Base-by-base conservation (phyloP, 1,284 basidiomycete genomes). In the Austroboletus niveus region DNA sequence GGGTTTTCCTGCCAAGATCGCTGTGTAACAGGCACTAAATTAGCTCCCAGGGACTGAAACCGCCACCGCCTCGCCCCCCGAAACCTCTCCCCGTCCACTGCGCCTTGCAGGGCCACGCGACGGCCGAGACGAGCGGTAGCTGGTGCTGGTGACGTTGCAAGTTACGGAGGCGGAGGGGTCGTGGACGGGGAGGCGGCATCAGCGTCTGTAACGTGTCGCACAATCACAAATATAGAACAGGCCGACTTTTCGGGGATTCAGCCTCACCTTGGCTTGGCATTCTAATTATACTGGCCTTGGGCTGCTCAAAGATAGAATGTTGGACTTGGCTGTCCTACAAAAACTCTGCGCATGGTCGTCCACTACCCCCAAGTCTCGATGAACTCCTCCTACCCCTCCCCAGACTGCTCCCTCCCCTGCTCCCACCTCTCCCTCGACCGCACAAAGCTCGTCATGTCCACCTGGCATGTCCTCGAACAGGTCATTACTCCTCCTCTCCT, bases 381-480 rank as follows among this genome's bases (percentile, higher is more conserved):
- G 67, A 56, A 56, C 47, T 42, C 61, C 45, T 61, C 61, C 20
- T 57, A 58, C 55, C 57, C 66, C 42, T 57, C 60, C 53, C 50
- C 60, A 48, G 68, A 69, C 39, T 42, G 51, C 53, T 22, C 65
- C 42, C 66, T 57, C 43, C 46, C 46, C 53, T 42, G 50, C 53
- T 22, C 65, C 42, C 66, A 57, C 43, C 46, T 44, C 53, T 54
- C 63, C 52, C 48, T 58, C 11, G 62, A 73, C 53, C 53, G 69
- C 43, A 66, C 58, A 42, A 56, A 62, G 15, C 63, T 78, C 47
- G 55, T 77, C 51, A 63, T 71, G 45, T 72, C 78, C 22, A 72
- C 76, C 27, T 75, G 74, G 69, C 74, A 76, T 22, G 58, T 73
- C 49, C 64, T 80, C 45, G 76, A 81, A 47, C 78, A 79, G 72